Evolutionary conservation across 495 filamentous ascomycete genomes (phyloP).

Genomic region (Neurospora cerealis): DNA sequence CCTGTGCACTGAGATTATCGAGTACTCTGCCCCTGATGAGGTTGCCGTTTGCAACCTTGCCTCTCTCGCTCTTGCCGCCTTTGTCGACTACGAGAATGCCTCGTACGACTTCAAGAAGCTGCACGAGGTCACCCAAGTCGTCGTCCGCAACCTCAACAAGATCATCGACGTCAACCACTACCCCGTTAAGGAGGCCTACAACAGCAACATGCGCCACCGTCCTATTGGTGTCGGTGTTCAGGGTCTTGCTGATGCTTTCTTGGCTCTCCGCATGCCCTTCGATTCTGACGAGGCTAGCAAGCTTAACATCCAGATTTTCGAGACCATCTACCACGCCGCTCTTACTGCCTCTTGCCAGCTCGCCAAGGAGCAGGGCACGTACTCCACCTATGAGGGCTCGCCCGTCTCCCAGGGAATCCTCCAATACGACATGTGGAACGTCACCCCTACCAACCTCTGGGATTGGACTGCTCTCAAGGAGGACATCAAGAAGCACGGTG

Average conservation of each 20-base stretch:
- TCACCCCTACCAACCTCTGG: conserved; percentile 88
- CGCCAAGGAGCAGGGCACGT: conserved; percentile 71
- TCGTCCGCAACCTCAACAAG: conserved; percentile 90
- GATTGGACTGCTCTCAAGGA: conserved; percentile 88
- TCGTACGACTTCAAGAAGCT: conserved; percentile 91
- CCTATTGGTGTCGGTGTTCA: conserved; percentile 95
- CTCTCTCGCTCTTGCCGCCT: conserved; percentile 82
- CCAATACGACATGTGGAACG: conserved; percentile 98
- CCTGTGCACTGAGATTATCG: conserved; percentile 95
- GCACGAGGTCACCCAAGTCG: conserved; percentile 81
- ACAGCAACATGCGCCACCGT: conserved; percentile 90
- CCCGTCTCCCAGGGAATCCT: conserved; percentile 92
- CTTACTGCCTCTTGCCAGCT: conserved; percentile 81
- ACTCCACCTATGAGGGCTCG: conserved; percentile 84
- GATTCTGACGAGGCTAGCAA: conserved; percentile 88
- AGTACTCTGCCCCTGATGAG: conserved; percentile 95
- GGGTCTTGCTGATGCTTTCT: conserved; percentile 97
- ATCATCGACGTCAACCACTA: conserved; percentile 98
- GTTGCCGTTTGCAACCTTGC: conserved; percentile 98
- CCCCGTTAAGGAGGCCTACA: conserved; percentile 83
- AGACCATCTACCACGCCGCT: conserved; percentile 97
- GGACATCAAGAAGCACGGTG: conserved; percentile 79
- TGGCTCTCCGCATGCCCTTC: conserved; percentile 92
- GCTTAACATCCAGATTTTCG: conserved; percentile 96
- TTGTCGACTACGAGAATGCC: conserved; percentile 70